Base-by-base conservation (phyloP, 108 stramenopile genomes). In the Pseudonitzschia pungens region DNA sequence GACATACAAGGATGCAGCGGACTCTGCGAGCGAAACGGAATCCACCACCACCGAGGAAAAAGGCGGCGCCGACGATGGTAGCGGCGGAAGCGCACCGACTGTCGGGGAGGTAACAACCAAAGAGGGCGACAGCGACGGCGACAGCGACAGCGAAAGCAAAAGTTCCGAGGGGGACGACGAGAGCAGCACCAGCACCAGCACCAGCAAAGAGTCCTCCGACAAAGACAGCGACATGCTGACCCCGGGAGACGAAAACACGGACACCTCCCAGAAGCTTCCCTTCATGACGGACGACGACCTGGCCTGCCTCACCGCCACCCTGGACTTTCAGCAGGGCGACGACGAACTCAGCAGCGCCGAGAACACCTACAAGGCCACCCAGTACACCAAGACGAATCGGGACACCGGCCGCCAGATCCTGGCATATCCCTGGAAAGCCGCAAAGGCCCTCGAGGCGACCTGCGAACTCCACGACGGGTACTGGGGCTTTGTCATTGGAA, bases 261-360 rank as follows among this genome's bases (percentile, higher is more conserved):
- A 21, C 24, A 26, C 22, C 14, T 20, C 18, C 33, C 32, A 41
- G 32, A 33, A 14, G 6, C 28, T 65, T 27, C 51, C 66, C n/a
- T 67, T 67, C 27, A 5, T 67, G 44, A 67, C 45, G 43, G 45
- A 0, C 18, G 66, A 50, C 16, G 66, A 67, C 44, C 0, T n/a
- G 2, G 18, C 66, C 20, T 67, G 66, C 36, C 43, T 67, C 41
- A 16, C 42, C 28, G 44, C 66, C n/a, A 48, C 66, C 24, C n/a
- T 24, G 3, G 14, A n/a, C 40, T 67, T 67, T 26, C 20, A 18
- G 7, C 12, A 44, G 27, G 6, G 10, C 20, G 2, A 15, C 14
- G n/a, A 44, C 14, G 66, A 27, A 27, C 28, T 67, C 24, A 4
- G n/a, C 6, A 31, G 33, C 42, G 66, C 66, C 66, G 0, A 21